phyloP scores from a whole-genome alignment of 805 yeast species.

The Metschnikowia orientalis region DNA sequence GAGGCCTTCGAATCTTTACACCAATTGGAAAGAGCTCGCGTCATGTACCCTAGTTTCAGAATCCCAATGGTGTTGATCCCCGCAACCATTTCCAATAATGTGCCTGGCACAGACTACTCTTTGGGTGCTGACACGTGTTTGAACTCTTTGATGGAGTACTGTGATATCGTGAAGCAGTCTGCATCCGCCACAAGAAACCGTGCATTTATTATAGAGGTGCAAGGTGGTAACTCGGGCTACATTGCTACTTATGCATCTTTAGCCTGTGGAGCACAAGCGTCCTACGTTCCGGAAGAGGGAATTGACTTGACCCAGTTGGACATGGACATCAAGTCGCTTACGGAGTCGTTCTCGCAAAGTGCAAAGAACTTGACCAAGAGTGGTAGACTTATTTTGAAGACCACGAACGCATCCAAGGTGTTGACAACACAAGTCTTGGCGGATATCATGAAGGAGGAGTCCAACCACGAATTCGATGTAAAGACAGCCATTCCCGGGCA shows the following conservation, averaged over 20 bases:
- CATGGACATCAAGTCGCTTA: slow-evolving; percentile 59
- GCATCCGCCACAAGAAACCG: slow-evolving; percentile 77
- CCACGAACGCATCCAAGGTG: slow-evolving; percentile 65
- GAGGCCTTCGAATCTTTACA: slow-evolving; percentile 73
- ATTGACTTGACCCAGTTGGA: slow-evolving; percentile 56
- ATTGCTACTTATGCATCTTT: slow-evolving; percentile 67
- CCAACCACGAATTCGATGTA: slow-evolving; percentile 64
- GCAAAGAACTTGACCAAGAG: slow-evolving; percentile 58
- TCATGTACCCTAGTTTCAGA: slow-evolving; percentile 62
- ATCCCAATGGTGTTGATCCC: slow-evolving; percentile 78
- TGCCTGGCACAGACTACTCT: slow-evolving; percentile 79
- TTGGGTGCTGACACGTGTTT: slow-evolving; percentile 73
- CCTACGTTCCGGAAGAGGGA: slow-evolving; percentile 74
- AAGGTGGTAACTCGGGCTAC: slow-evolving; percentile 82
- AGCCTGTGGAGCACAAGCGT: slow-evolving; percentile 68
- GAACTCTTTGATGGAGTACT: slow-evolving; percentile 64
- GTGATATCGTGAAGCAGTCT: slow-evolving; percentile 75
- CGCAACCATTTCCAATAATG: slow-evolving; percentile 75
- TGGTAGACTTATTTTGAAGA: slow-evolving; percentile 67
- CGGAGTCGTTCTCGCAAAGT: slow-evolving; percentile 54
- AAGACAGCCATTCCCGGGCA: slow-evolving; percentile 83
- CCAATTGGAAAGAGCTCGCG: slow-evolving; percentile 58
- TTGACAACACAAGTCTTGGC: slow-evolving; percentile 64
- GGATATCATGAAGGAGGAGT: slow-evolving; percentile 61
- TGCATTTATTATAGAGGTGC: slow-evolving; percentile 77